Base-by-base conservation (phyloP, 2,329 filamentous ascomycete species). In the Trichoderma semiorbis region DNA sequence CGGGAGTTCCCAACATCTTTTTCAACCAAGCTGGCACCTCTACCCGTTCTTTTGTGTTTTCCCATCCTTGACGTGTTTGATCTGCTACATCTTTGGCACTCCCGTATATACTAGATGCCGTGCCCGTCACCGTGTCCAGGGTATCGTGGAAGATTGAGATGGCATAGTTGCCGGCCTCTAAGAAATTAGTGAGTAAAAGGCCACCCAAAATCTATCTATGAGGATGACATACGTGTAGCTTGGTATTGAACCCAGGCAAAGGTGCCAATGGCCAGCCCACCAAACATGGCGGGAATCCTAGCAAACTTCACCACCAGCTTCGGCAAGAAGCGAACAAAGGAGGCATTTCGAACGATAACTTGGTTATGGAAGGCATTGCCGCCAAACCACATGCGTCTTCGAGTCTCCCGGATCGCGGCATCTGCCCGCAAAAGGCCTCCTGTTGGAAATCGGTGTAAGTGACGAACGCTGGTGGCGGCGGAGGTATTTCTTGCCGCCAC, bases 191-290 rank as follows among this genome's bases (percentile, higher is more conserved):
- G 72, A 82, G 80, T 10, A 47, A 24, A 63, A 73, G 16, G 65
- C n/a, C 36, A 24, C 11, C 26, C 8, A 8, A n/a, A n/a, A 43
- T 43, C 39, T 11, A 12, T 32, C 11, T 24, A 12, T 68, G 60
- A 11, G 16, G 53, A 24, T 18, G 60, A 87, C 92, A 74, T 87
- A 95, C 93, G 93, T 70, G 91, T 90, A 74, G 96, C 95, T 82
- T 99, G 96, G 80, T 99, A 98, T 80, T 99, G 96, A 63, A 99
- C 84, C 87, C 97, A 99, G 30, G 94, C 94, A 72, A 97, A 84
- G 3, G 93, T 93, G 16, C 93, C 95, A 75, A 99, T 89, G 78
- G 94, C 93, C 61, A 95, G 88, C 55, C 94, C 94, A 55, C 95
- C 96, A 78, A 97, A 95, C 84, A 98, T 92, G 72, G 96, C 96